Evolutionary conservation across 176 grass and related monocot genomes (phyloP), one percentile per base, ranked within the genome.

Genomic region (Tillandsia fasciculata): DNA sequence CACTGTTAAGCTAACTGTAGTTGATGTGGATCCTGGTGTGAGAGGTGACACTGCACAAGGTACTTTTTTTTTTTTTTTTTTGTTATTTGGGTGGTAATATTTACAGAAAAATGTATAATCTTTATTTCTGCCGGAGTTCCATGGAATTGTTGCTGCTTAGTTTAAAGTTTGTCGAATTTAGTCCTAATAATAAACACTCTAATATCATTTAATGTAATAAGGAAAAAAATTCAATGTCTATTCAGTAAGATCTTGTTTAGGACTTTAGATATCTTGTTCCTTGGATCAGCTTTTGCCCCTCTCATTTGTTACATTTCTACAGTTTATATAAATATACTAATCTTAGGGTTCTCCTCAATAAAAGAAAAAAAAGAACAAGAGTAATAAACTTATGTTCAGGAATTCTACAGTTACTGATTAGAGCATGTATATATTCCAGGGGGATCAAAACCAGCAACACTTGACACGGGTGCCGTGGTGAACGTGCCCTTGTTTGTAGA

Each of bases 401-500:
- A n/a, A 42, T 49, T 59, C 22, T 70, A 58, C 59, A 24, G 12
- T 13, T 68, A 70, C 49, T 22, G 54, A 78, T 5, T 33, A 57
- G 17, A 29, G 67, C 51, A 53, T 65, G 20, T 20, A 24, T 80
- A 29, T 74, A 79, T 77, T 69, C 70, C 73, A 97, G 94, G 88
- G 68, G 94, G 94, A 68, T 86, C 89, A 79, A 97, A 91, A 17
- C 86, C 89, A 24, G 89, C 86, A 76, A 90, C 82, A 70, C 69
- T 93, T 50, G 94, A 97, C 69, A 97, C 94, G 58, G 94, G 94
- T 77, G 84, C 83, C 67, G 83, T 92, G 24, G 75, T 92, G 27
- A 97, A 80, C 0, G 94, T 92, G 49, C 94, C 94, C 1, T 80
- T 88, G 48, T 97, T 97, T 75, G 86, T 97, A 64, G 83, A 87